Conservation (phyloP, 179 eudicot species). For the Silene coronaria region DNA sequence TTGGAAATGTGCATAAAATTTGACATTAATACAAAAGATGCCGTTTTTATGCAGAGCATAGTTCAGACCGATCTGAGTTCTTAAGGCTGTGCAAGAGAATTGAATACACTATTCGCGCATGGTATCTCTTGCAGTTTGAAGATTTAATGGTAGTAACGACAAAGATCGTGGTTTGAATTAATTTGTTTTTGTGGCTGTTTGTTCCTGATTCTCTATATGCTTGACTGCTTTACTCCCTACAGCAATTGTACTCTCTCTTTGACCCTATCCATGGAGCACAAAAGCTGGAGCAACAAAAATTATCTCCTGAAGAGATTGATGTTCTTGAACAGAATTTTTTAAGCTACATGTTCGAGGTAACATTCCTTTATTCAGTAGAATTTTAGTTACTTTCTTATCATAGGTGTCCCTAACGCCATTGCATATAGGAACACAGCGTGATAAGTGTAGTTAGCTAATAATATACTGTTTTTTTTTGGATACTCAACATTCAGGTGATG, state of each 20-base stretch:
- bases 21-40: neutral
- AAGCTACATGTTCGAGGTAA: conserved; percentile 67
- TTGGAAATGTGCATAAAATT: neutral
- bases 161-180: conserved; percentile 2
- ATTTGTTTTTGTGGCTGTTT: neutral
- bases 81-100: conserved; percentile 85
- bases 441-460: neutral
- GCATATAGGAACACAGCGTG: neutral
- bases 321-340: conserved; percentile 85
- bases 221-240: conserved; percentile 23
- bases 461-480: neutral
- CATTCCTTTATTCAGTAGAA: neutral
- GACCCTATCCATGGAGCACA: conserved; percentile 81
- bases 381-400: neutral
- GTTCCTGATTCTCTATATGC: neutral
- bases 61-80: conserved; percentile 68
- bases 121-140: conserved; percentile 93
- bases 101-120: conserved; percentile 93
- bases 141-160: conserved; percentile 74
- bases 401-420: neutral
- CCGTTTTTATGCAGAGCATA: conserved; percentile 42
- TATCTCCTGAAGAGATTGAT: conserved; percentile 71
- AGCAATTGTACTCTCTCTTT: conserved; percentile 93
- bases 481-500: conserved; percentile 32
- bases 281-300: conserved; percentile 75